Percentiles rank a stretch among this genome's conserved stretches.
phyloP scores from a whole-genome alignment of 805 yeast genomes.

The Wickerhamomyces xylosicus region DNA sequence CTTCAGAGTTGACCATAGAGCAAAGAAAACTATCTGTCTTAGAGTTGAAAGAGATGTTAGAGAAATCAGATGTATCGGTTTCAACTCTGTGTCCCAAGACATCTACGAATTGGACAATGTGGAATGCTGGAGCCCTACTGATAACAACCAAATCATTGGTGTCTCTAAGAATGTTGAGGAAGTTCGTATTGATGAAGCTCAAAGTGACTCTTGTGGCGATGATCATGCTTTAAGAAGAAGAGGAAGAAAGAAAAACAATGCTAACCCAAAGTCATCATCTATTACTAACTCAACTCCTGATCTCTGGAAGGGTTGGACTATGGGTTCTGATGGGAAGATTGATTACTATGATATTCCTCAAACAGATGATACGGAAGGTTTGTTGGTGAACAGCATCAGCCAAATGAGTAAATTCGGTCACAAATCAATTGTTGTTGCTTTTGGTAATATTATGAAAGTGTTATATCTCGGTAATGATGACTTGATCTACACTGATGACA shows the following conservation, averaged over 20 bases:
- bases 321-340: conserved; percentile 56
- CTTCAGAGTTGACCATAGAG: conserved; percentile 58
- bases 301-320: conserved; percentile 78
- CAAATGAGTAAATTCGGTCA: conserved; percentile 66
- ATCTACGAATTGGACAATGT: conserved; percentile 56
- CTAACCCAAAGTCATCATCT: conserved; percentile 4
- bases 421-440: conserved; percentile 64
- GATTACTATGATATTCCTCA: conserved; percentile 49
- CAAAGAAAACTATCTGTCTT: conserved; percentile 71
- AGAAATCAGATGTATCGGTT: conserved; percentile 83
- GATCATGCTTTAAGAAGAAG: conserved; percentile 12
- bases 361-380: conserved; percentile 27
- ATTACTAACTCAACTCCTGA: conserved; percentile 24
- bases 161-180: conserved; percentile 33
- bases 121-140: conserved; percentile 76
- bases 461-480: conserved; percentile 71
- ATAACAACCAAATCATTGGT: conserved; percentile 69
- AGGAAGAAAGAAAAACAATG: conserved; percentile 1
- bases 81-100: conserved; percentile 62
- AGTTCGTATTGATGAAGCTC: conserved; percentile 4
- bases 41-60: conserved; percentile 90
- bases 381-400: conserved; percentile 45
- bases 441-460: conserved; percentile 65
- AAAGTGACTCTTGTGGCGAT: conserved; percentile 1
- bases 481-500: conserved; percentile 48